A percentile compares a stretch with the other conserved stretches of the same genome.
Conservation (phyloP, 805 yeast species). For the Teunomyces kruisii region DNA sequence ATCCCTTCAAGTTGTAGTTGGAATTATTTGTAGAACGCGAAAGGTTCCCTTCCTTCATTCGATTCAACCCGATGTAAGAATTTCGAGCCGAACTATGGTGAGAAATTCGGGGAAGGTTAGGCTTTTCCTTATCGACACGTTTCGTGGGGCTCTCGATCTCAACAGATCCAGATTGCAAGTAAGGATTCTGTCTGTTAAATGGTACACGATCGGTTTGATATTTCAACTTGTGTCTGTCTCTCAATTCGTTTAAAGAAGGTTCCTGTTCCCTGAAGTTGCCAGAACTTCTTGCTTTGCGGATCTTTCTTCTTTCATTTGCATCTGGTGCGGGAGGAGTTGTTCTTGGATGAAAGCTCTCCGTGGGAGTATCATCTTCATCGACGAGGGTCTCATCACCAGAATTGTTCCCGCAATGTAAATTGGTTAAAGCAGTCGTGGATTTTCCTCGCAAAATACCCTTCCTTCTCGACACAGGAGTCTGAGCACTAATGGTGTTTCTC, state of each 20-base stretch:
- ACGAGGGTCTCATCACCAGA: conserved; percentile 12
- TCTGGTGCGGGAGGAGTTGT: not conserved
- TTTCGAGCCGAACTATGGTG: conserved; percentile 26
- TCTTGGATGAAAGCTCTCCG: not conserved
- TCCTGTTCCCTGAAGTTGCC: conserved; percentile 23
- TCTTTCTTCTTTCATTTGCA: conserved; percentile 7
- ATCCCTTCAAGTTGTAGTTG: conserved; percentile 15
- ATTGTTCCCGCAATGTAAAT: conserved; percentile 2
- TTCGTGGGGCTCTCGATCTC: conserved; percentile 1
- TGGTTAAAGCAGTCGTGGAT: conserved; percentile 21
- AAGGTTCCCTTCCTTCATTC: conserved; percentile 32
- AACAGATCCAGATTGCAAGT: conserved; percentile 15
- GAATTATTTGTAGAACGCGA: conserved; percentile 19
- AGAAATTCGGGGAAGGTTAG: conserved; percentile 36
- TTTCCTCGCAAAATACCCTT: conserved; percentile 14
- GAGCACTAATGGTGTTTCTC: conserved; percentile 15
- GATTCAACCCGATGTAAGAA: conserved; percentile 39
- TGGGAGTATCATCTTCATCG: conserved; percentile 10
- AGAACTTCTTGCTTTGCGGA: conserved; percentile 36
- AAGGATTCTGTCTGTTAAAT: conserved; percentile 23
- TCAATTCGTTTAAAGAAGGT: conserved; percentile 5
- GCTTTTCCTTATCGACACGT: conserved; percentile 16
- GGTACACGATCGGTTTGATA: conserved; percentile 24
- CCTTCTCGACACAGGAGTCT: conserved; percentile 6
- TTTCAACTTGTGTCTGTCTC: conserved; percentile 8